A percentile compares a stretch with the other conserved stretches of the same genome.
Evolutionary conservation across 1,284 basidiomycete species (phyloP).

Genomic region (Xerocomus nothofagi): DNA sequence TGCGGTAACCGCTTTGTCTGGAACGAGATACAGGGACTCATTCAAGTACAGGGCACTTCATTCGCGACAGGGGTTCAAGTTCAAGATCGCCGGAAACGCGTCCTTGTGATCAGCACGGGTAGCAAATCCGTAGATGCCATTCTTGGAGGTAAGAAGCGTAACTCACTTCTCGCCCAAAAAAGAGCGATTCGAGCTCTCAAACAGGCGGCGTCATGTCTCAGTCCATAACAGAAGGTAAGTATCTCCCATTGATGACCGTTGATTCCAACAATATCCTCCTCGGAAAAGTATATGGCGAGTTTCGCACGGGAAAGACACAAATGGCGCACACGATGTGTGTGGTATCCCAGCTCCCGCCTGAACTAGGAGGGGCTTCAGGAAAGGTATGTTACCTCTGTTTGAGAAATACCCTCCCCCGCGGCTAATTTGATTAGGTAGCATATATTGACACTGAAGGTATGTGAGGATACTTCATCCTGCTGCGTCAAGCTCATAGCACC

Average conservation of each 20-base stretch:
- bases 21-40: background rate
- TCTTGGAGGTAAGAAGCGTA: conserved; percentile 65
- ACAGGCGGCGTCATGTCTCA: conserved; percentile 85
- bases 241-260: background rate
- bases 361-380: conserved; percentile 87
- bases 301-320: conserved; percentile 88
- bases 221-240: conserved; percentile 83
- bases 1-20: conserved; percentile 45
- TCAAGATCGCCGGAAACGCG: conserved; percentile 79
- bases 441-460: conserved; percentile 90
- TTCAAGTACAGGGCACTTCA: conserved; percentile 65
- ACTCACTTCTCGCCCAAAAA: background rate
- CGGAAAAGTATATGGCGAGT: conserved; percentile 70
- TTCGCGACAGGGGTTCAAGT: conserved; percentile 90
- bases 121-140: conserved; percentile 89
- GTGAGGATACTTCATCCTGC: background rate
- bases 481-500: conserved; percentile 6
- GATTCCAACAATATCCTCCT: conserved; percentile 1
- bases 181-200: background rate
- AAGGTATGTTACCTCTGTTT: conserved; percentile 51
- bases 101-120: conserved; percentile 82
- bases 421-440: conserved; percentile 60
- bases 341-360: conserved; percentile 81
- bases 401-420: background rate
- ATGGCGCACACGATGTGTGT: conserved; percentile 92